Evolutionary conservation across 768 basidiomycete genomes (phyloP).

Genomic region (Tephrocybe sp.): DNA sequence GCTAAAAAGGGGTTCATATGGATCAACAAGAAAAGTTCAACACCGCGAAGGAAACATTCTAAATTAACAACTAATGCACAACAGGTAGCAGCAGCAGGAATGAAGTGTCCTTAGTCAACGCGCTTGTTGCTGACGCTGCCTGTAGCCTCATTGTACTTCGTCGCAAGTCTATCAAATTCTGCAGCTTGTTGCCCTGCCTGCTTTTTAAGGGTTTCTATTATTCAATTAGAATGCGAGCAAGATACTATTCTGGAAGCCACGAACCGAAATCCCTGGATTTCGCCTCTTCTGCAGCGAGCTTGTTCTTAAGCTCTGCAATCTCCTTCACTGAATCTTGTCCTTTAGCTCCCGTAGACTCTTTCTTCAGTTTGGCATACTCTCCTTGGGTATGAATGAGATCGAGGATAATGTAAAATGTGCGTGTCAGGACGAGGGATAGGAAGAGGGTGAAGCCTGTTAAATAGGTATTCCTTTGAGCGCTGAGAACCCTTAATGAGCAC

Average conservation of each 20-base stretch:
- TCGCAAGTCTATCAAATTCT: constrained; percentile 82
- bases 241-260: neutral
- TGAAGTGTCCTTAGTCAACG: constrained; percentile 39
- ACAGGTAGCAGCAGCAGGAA: neutral
- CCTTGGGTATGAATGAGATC: neutral
- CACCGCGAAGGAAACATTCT: neutral
- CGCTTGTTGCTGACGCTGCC: constrained; percentile 60
- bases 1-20: neutral
- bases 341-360: neutral
- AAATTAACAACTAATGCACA: neutral
- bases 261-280: neutral
- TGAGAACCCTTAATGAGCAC: constrained; percentile 21
- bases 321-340: neutral
- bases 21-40: no score
- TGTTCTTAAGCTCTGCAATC: neutral
- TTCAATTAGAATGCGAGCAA: neutral
- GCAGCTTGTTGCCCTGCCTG: constrained; percentile 75
- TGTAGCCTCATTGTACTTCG: constrained; percentile 69
- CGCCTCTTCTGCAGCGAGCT: neutral
- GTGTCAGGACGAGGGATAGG: neutral
- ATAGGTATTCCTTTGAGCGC: constrained; percentile 88
- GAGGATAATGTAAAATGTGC: constrained; percentile 47
- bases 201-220: constrained; percentile 73
- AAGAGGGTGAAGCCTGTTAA: constrained; percentile 28
- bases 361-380: neutral